Evolutionary conservation across 371 early-diverging fungal genomes (phyloP).

Genomic region (Mortierella sp.): DNA sequence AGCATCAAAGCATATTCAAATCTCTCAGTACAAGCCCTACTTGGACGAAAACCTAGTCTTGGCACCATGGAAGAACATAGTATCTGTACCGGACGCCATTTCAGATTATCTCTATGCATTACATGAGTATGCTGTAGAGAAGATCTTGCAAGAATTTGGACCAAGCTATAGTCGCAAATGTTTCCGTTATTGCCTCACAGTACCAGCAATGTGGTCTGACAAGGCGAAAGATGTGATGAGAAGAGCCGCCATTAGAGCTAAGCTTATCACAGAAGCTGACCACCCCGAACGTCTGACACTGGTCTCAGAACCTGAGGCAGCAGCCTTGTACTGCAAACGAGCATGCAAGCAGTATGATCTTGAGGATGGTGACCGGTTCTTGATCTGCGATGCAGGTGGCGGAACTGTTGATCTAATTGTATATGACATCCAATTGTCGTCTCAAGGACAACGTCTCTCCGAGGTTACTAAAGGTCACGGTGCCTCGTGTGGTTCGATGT

Average conservation of each 20-base stretch:
- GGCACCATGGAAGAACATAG: slow-evolving; percentile 46
- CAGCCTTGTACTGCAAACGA: slow-evolving; percentile 64
- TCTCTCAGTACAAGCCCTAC: slow-evolving; percentile 66
- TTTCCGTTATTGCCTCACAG: slow-evolving; percentile 63
- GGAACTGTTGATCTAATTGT: slow-evolving; percentile 72
- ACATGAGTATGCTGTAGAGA: slow-evolving; percentile 57
- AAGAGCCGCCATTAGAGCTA: slow-evolving; percentile 60
- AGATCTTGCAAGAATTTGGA: slow-evolving; percentile 57
- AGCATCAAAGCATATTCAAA: slow-evolving; percentile 47
- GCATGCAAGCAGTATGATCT: slow-evolving; percentile 63
- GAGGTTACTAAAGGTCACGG: slow-evolving; percentile 70
- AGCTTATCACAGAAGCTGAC: slow-evolving; percentile 54
- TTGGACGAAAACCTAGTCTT: slow-evolving; percentile 61
- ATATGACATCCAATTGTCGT: slow-evolving; percentile 28
- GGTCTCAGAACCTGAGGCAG: slow-evolving; percentile 65
- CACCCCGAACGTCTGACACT: slow-evolving; percentile 60
- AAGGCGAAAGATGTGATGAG: slow-evolving; percentile 64
- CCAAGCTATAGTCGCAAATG: slow-evolving; percentile 52
- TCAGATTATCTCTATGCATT: slow-evolving; percentile 59
- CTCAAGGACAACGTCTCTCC: slow-evolving; percentile 44
- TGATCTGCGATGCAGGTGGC: slow-evolving; percentile 69
- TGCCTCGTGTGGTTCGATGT: slow-evolving; percentile 66
- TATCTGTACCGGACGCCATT: slow-evolving; percentile 60
- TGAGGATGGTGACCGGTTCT: slow-evolving; percentile 57
- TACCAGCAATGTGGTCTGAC: slow-evolving; percentile 67